Percentiles rank a stretch among this genome's conserved stretches.
Evolutionary conservation across 2,329 filamentous ascomycete species (phyloP).

Genomic region (Aspergillus japonicus): DNA sequence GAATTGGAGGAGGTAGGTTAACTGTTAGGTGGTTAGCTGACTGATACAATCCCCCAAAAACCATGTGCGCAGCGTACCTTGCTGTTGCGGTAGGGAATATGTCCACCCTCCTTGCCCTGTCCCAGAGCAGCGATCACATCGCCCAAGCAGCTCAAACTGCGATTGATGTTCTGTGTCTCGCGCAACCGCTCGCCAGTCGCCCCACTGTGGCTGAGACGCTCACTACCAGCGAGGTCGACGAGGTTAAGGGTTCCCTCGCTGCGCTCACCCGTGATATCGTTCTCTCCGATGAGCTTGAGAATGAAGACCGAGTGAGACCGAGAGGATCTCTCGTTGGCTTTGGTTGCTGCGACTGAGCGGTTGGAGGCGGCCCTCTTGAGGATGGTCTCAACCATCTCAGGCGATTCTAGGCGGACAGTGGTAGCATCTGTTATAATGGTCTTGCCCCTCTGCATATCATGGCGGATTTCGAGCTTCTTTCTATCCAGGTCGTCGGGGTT

Average conservation of each 20-base stretch:
- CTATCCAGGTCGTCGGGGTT: conserved; percentile 69
- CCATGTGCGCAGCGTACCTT: conserved; percentile 59
- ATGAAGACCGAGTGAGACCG: conserved; percentile 97
- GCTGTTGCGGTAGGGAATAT: conserved; percentile 93
- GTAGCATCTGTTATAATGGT: conserved; percentile 80
- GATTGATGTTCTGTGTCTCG: conserved; percentile 98
- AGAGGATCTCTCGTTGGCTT: conserved; percentile 91
- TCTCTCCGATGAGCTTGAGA: conserved; percentile 66
- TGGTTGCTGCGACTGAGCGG: conserved; percentile 91
- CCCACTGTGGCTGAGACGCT: conserved; percentile 82
- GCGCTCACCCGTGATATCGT: conserved; percentile 72
- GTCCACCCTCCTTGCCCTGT: conserved; percentile 69
- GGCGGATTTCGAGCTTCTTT: conserved; percentile 84
- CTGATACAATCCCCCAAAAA: neutral
- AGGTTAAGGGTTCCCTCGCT: conserved; percentile 94
- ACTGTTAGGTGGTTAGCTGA: conserved; percentile 43
- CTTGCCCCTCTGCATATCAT: conserved; percentile 77
- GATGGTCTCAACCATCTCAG: conserved; percentile 75
- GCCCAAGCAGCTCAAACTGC: conserved; percentile 83
- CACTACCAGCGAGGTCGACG: conserved; percentile 91
- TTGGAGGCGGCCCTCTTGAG: conserved; percentile 79
- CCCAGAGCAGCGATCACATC: conserved; percentile 95
- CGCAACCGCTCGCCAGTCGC: conserved; percentile 83
- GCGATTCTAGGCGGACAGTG: conserved; percentile 72
- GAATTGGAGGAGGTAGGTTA: conserved; percentile 93